A percentile compares a stretch with the other conserved stretches of the same genome.
Evolutionary conservation across 2,329 filamentous ascomycete genomes (phyloP).

Genomic region (Diplodia scrobiculata): DNA sequence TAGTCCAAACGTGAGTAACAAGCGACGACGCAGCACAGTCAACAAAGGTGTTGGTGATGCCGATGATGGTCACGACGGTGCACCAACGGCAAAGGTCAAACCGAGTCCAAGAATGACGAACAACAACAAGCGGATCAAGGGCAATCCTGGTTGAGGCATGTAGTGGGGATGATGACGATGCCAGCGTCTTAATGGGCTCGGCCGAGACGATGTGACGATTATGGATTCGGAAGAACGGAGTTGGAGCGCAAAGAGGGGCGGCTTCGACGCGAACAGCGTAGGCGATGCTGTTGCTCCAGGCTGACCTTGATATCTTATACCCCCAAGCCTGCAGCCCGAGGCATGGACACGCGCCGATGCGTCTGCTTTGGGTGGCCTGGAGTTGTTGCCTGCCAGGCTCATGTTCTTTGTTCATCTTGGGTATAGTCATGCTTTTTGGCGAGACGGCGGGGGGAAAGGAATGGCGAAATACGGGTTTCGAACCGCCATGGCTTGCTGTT

Average conservation of each 20-base stretch:
- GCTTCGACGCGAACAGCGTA: slow-evolving; percentile 19
- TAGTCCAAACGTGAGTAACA: slow-evolving; percentile 63
- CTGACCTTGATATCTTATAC: slow-evolving; percentile 23
- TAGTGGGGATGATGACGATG: slow-evolving; percentile 4
- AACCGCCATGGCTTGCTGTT: slow-evolving; percentile 13
- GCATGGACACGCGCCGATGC: slow-evolving; percentile 12
- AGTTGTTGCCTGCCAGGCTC: slow-evolving; percentile 7
- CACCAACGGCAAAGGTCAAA: slow-evolving; percentile 53
- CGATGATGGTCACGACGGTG: slow-evolving; percentile 51
- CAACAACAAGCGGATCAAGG: slow-evolving; percentile 42
- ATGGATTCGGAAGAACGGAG: slow-evolving; percentile 13
- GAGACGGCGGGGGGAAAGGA: not conserved
- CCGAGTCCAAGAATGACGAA: slow-evolving; percentile 48
- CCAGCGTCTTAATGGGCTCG: slow-evolving; percentile 22
- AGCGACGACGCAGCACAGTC: slow-evolving; percentile 62
- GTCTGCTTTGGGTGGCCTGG: slow-evolving; percentile 5
- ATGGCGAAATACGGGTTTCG: slow-evolving; percentile 25
- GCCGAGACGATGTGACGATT: slow-evolving; percentile 28
- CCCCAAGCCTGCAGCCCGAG: slow-evolving; percentile 9
- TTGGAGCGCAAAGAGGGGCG: slow-evolving; percentile 5
- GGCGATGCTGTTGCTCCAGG: slow-evolving; percentile 12
- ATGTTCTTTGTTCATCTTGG: slow-evolving; percentile 28
- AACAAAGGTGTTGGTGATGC: slow-evolving; percentile 54
- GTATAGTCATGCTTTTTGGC: slow-evolving; percentile 16
- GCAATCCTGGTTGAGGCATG: slow-evolving; percentile 22